Evolutionary conservation across 441 rosid genomes (phyloP).

Genomic region (Gossypium trilobum): DNA sequence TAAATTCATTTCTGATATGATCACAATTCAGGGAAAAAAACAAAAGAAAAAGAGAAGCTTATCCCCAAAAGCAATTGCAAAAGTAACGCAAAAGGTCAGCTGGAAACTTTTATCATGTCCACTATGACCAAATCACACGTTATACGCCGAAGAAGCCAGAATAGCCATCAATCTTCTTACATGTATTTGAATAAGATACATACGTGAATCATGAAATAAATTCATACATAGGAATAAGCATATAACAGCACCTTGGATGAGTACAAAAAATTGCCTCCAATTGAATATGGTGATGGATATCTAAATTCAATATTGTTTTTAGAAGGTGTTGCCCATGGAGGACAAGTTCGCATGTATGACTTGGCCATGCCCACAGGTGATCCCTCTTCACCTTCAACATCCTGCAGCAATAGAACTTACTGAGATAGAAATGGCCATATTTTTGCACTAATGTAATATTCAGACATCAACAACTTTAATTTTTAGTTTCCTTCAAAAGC

Average conservation of each 20-base stretch:
- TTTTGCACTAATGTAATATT: not conserved
- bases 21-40: not conserved
- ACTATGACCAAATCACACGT: not conserved
- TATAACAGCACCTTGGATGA: slow-evolving; percentile 46
- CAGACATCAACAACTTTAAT: not conserved
- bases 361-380: slow-evolving; percentile 78
- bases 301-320: slow-evolving; percentile 26
- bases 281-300: slow-evolving; percentile 37
- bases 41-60: not conserved
- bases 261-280: slow-evolving; percentile 29
- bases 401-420: slow-evolving; percentile 30
- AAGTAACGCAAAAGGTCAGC: not conserved
- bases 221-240: slow-evolving; percentile 7
- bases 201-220: not conserved
- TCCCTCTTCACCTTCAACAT: slow-evolving; percentile 41
- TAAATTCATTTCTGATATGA: not conserved
- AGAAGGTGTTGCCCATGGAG: slow-evolving; percentile 67
- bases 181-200: not conserved
- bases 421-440: slow-evolving; percentile 12
- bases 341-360: slow-evolving; percentile 67
- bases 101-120: not conserved
- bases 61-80: not conserved
- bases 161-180: not conserved
- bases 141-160: not conserved
- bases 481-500: not conserved